Base-by-base conservation (phyloP, 1,139 yeast genomes). In the Pichia sp. region DNA sequence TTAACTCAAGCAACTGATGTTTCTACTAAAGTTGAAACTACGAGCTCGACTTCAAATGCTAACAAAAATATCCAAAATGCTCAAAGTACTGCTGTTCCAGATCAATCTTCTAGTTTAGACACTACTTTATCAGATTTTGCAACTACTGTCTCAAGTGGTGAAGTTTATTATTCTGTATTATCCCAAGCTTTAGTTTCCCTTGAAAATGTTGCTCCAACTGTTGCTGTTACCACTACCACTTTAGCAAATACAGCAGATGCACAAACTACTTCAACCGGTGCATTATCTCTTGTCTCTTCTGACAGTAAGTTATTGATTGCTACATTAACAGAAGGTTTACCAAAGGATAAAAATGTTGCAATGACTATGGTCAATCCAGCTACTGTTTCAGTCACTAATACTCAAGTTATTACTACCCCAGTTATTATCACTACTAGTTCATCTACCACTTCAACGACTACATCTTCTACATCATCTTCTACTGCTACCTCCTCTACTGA, bases 151-250 rank as follows among this genome's bases (percentile, higher is more conserved):
- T 5, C 53, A 26, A 47, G 50, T 32, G 62, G 62, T 44, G 51
- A 53, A 41, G 53, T 50, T 3, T 50, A 47, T 30, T 47, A 50
- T 27, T 51, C 54, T 9, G 42, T 48, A 36, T 55, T 57, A 34
- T 86, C 52, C 28, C 33, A 29, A 84, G 39, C 49, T 34, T 42
- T 52, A 30, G 45, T 56, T 29, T 8, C 49, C 9, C 38, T 57
- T 10, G 41, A 50, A 8, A 48, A 49, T 34, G 46, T 47, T 39
- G 57, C 52, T 25, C 57, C 58, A 38, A 46, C 53, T n/a, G 46
- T 55, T 40, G 46, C 57, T n/a, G 41, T 57, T 11, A 53, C 62
- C 32, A 53, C 57, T 11, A 54, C 51, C 28, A 48, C 53, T 7
- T 36, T 50, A 11, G 32, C 54, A 31, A 43, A 56, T 31, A 42